These are phyloP conservation scores for Phytophthora uliginosa DNA, from an alignment of 352 stramenopile species.

Conservation along the genomic window DNA sequence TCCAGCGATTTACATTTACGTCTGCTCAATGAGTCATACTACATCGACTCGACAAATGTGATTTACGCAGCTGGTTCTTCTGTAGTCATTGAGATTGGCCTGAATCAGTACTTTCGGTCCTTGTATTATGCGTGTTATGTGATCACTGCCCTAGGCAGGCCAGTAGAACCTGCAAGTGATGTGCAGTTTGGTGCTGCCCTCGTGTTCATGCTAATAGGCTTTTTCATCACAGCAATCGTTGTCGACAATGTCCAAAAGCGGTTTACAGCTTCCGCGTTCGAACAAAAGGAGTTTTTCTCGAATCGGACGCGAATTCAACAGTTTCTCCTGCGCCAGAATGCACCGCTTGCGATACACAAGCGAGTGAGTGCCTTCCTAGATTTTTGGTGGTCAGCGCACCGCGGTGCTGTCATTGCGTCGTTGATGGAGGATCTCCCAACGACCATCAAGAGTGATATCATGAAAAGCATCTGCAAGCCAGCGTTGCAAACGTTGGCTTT, in stretches of 20 bases:
- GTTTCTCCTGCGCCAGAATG: slow-evolving; percentile 74
- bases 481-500: slow-evolving; percentile 64
- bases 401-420: slow-evolving; percentile 66
- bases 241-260: slow-evolving; percentile 85
- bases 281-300: slow-evolving; percentile 82
- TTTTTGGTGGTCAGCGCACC: slow-evolving; percentile 82
- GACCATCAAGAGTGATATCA: slow-evolving; percentile 69
- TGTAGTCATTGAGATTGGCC: slow-evolving; percentile 32
- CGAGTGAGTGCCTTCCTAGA: slow-evolving; percentile 77
- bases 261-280: slow-evolving; percentile 76
- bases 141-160: slow-evolving; percentile 52
- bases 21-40: slow-evolving; percentile 49
- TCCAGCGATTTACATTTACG: slow-evolving; percentile 55
- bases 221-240: slow-evolving; percentile 79
- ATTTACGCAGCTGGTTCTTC: slow-evolving; percentile 34
- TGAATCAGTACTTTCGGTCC: slow-evolving; percentile 71
- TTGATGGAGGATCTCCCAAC: slow-evolving; percentile 68
- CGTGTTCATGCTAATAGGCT: slow-evolving; percentile 77
- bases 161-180: slow-evolving; percentile 64
- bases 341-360: slow-evolving; percentile 64
- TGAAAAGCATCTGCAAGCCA: slow-evolving; percentile 69
- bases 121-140: slow-evolving; percentile 76
- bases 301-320: slow-evolving; percentile 69
- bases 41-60: slow-evolving; percentile 24
- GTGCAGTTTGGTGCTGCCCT: slow-evolving; percentile 61